Evolutionary conservation across 139 green algal genomes (phyloP), one percentile per base, ranked within the genome.

Genomic region (Mesotaenium endlicherianum): DNA sequence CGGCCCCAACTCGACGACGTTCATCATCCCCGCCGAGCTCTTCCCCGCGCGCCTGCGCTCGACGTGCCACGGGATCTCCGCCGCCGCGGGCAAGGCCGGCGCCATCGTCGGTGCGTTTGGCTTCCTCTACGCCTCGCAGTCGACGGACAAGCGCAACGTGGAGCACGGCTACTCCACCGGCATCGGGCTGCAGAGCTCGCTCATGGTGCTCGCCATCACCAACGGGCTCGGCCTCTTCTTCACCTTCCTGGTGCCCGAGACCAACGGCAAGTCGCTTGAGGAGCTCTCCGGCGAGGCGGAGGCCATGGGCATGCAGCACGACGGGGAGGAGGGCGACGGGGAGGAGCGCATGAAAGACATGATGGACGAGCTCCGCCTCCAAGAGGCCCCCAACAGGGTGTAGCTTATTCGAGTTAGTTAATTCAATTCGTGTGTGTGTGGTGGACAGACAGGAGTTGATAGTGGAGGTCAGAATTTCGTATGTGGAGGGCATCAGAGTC

Each of bases 1-100:
- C 5, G 89, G 89, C 44, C 89, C 89, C 70, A 92, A 92, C 64
- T 70, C 78, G 34, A 92, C 89, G 42, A 92, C 89, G 20, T 92
- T 90, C 82, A 90, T 92, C 83, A 86, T 89, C 1, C 89, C 89
- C 31, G 80, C 81, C 4, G 87, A 92, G 77, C 31, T 89, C 20
- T 91, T 89, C 71, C 82, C 80, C 44, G 86, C 81, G 0, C 74
- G 74, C 31, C 85, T 83, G 70, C 84, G 89, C 20, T 80, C 84
- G 36, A 91, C 87, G 2, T 86, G 85, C 53, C 83, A 90, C 45
- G 89, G 87, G n/a, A 70, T 92, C 38, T 89, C 80, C 20, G 85
- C 87, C 3, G 89, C 89, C 39, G 41, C 2, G 0, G 89, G 85
- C 59, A 91, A 92, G 77, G 47, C 55, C 1, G 89, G 89, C 26